Evolutionary conservation across 257 asterid genomes (phyloP).

Genomic region (Solanum pimpinellifolium): DNA sequence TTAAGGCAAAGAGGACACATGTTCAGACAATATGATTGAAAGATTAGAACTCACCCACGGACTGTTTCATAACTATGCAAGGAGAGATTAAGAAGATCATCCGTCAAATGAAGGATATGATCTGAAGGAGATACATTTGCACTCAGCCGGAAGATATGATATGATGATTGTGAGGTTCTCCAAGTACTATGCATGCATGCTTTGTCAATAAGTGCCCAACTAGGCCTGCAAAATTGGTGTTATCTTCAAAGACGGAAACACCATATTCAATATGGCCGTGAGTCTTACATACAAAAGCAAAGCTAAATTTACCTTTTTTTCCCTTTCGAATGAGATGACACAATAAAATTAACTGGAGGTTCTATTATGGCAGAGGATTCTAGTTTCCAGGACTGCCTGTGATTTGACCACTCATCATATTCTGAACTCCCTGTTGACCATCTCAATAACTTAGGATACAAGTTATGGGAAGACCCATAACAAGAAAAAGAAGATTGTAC

Average conservation of each 20-base stretch:
- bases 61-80: slow-evolving; percentile 93
- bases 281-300: neutral
- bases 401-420: slow-evolving; percentile 95
- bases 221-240: slow-evolving; percentile 50
- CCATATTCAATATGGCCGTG: slow-evolving; percentile 1
- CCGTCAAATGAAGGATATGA: slow-evolving; percentile 48
- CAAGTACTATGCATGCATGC: slow-evolving; percentile 89
- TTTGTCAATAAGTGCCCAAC: slow-evolving; percentile 93
- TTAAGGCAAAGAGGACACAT: neutral
- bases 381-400: slow-evolving; percentile 89
- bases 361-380: slow-evolving; percentile 89
- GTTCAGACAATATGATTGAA: neutral
- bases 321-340: slow-evolving; percentile 84
- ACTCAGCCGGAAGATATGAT: slow-evolving; percentile 61
- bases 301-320: slow-evolving; percentile 59
- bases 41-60: slow-evolving; percentile 53
- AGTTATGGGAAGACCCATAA: neutral
- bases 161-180: slow-evolving; percentile 94
- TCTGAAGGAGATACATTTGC: slow-evolving; percentile 56
- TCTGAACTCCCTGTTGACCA: slow-evolving; percentile 74
- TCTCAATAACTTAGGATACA: neutral
- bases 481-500: neutral
- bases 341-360: slow-evolving; percentile 79
- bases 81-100: slow-evolving; percentile 78
- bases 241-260: neutral